Conservation (phyloP, 257 asterid species). For the Nicotiana tabacum region DNA sequence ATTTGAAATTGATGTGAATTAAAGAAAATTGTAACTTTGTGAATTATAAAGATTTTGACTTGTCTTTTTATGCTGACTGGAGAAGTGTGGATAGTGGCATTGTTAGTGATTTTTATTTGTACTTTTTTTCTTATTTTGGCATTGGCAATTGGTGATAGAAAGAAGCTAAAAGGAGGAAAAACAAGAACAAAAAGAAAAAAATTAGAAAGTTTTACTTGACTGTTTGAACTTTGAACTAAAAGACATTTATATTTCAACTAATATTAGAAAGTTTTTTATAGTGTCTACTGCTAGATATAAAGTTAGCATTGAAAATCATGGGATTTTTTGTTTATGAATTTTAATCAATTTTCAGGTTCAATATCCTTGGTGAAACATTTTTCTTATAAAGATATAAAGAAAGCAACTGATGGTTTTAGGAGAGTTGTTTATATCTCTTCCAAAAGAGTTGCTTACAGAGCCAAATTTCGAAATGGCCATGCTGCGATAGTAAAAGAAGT, state of each 20-base stretch:
- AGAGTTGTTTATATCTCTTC: slow-evolving; percentile 41
- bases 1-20: not conserved
- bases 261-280: not conserved
- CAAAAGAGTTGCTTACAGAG: slow-evolving; percentile 51
- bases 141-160: not conserved
- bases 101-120: not conserved
- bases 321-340: not conserved
- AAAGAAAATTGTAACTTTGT: not conserved
- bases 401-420: slow-evolving; percentile 76
- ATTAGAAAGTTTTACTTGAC: not conserved
- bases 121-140: not conserved
- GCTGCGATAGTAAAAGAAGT: slow-evolving; percentile 58
- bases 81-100: not conserved
- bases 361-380: slow-evolving; percentile 49
- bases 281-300: not conserved
- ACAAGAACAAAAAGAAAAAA: not conserved
- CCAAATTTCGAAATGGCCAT: slow-evolving; percentile 58
- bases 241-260: not conserved
- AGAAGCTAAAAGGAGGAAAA: not conserved
- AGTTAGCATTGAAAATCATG: not conserved
- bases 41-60: not conserved
- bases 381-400: slow-evolving; percentile 78
- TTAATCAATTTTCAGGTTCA: slow-evolving; percentile 32
- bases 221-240: not conserved
- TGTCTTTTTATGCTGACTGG: not conserved